Percentiles rank a stretch among this genome's conserved stretches.
Evolutionary conservation across 192 early-diverging fungal species (phyloP).

Genomic region (Backusella liffmaniae): DNA sequence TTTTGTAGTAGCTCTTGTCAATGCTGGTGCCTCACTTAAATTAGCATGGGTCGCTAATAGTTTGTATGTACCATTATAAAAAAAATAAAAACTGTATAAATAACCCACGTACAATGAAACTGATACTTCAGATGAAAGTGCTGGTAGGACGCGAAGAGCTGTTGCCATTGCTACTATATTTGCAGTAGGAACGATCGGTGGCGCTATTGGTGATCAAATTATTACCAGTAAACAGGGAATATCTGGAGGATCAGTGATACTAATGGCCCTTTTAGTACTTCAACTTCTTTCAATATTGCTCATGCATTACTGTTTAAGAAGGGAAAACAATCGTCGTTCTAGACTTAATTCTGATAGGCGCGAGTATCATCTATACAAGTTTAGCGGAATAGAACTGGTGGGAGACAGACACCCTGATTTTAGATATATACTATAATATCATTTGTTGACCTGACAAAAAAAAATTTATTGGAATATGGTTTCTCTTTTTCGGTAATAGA

Average conservation of each 20-base stretch:
- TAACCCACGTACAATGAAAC: neutral
- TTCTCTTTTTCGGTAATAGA: too few relatives aligned
- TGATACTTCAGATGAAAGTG: neutral
- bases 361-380: constrained; percentile 21
- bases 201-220: constrained; percentile 33
- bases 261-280: neutral
- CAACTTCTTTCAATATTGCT: constrained; percentile 18
- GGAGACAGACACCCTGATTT: constrained; percentile 32
- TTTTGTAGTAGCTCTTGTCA: constrained; percentile 3
- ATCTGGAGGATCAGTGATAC: neutral
- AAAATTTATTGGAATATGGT: too few relatives aligned
- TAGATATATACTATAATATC: constrained; percentile 22
- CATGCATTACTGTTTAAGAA: neutral
- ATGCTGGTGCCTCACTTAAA: constrained; percentile 15
- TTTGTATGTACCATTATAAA: constrained; percentile 1
- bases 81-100: neutral
- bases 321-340: constrained; percentile 26
- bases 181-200: constrained; percentile 27
- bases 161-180: constrained; percentile 25
- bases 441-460: too few relatives aligned
- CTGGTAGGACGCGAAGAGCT: constrained; percentile 16
- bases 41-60: constrained; percentile 14
- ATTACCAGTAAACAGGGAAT: neutral
- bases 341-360: constrained; percentile 12
- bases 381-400: constrained; percentile 17